Evolutionary conservation across 73 alveolate species (phyloP).

Genomic region (Paramecium octaurelia): DNA sequence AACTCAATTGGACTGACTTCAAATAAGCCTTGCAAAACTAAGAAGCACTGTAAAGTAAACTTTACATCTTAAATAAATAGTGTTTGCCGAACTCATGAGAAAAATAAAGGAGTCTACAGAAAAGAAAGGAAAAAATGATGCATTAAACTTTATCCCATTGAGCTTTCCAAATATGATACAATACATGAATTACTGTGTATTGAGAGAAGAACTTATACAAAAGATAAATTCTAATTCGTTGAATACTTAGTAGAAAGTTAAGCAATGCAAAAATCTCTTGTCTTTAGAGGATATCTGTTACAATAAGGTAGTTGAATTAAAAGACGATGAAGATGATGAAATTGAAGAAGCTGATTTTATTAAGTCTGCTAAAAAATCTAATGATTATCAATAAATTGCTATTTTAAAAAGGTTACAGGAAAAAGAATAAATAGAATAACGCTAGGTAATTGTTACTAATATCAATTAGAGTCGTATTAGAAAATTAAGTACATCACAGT

Average conservation of each 20-base stretch:
- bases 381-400: background rate
- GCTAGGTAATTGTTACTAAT: background rate
- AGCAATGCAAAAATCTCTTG: background rate
- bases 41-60: conserved; percentile 18
- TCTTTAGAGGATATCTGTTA: conserved; percentile 6
- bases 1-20: conserved; percentile 27
- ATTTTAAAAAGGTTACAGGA: background rate
- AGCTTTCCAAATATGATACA: background rate
- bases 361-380: background rate
- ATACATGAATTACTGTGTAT: conserved; percentile 22
- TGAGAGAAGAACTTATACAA: conserved; percentile 9
- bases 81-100: conserved; percentile 38
- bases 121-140: background rate
- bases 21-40: conserved; percentile 26
- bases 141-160: background rate
- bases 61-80: background rate
- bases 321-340: background rate
- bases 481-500: background rate
- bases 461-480: background rate
- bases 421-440: background rate
- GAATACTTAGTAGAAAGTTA: background rate
- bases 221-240: background rate
- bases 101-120: background rate
- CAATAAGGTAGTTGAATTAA: background rate
- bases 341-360: background rate